Base-by-base conservation (phyloP, 768 basidiomycete species). In the Boletus vermiculosoides region DNA sequence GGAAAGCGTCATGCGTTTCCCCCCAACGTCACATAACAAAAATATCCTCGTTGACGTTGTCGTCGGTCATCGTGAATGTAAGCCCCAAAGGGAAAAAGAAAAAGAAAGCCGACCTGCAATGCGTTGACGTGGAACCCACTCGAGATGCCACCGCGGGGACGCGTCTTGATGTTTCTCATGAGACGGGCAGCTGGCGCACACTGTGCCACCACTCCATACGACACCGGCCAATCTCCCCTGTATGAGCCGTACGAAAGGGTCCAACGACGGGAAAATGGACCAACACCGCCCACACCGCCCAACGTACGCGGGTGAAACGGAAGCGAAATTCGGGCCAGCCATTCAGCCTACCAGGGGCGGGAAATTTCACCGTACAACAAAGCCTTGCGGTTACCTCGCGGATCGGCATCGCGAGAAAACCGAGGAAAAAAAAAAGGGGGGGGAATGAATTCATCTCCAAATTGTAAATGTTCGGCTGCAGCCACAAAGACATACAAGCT, bases 231-330 rank as follows among this genome's bases (percentile, higher is more conserved):
- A 20, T 13, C 20, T 25, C 25, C 34, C 31, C 4, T 23, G 28
- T 31, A 54, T 52, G 52, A 54, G 55, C 23, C 45, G 12, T 4
- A 28, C 58, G 61, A 58, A 58, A 40, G 22, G 23, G 48, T 28
- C 50, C 42, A 33, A 13, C 36, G 16, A 12, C 11, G 16, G 20
- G 20, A 37, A 28, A 30, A 37, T 44, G 47, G 49, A 25, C 34
- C 40, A 41, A 33, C 33, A 41, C 55, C 50, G 34, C 30, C 40
- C 31, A 20, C 28, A 44, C 33, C 31, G 42, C 7, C 18, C n/a
- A 40, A 40, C n/a, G 16, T 6, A 28, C 6, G 16, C 44, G 37
- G 41, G 23, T 25, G 44, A 49, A 52, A 50, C 40, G 16, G 28
- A 37, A 50, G 33, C 47, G 37, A 50, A 47, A 6, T 37, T 34